Percentiles rank a stretch among this genome's conserved stretches.
phyloP scores from a whole-genome alignment of 495 filamentous ascomycete species.

The Daldinia vernicosa region DNA sequence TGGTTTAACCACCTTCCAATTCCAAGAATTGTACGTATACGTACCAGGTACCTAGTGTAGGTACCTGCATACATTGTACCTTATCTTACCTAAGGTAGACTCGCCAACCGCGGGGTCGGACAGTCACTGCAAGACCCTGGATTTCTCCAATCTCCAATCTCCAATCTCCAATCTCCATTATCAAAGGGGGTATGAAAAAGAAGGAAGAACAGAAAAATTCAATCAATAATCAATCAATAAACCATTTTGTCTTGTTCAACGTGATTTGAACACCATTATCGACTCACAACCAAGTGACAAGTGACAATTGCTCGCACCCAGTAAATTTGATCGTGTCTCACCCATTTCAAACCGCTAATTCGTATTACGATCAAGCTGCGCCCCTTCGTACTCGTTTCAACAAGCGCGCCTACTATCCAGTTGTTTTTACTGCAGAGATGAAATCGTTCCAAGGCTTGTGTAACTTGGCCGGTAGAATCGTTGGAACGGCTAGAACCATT shows the following conservation, averaged over 20 bases:
- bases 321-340: conserved; percentile 17
- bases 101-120: background rate
- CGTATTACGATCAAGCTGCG: conserved; percentile 33
- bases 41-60: too few relatives aligned
- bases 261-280: conserved; percentile 14
- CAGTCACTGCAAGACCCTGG: background rate
- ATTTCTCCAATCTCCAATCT: background rate
- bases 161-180: background rate
- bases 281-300: background rate
- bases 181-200: background rate
- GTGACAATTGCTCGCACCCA: conserved; percentile 3
- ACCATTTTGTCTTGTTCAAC: conserved; percentile 29
- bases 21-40: conserved; percentile 10
- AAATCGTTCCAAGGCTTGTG: conserved; percentile 21
- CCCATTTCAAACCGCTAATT: conserved; percentile 20
- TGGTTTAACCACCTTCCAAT: conserved; percentile 13
- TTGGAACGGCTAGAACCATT: background rate
- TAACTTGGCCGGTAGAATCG: conserved; percentile 7
- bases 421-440: background rate
- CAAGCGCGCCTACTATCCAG: conserved; percentile 28
- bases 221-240: conserved; percentile 9
- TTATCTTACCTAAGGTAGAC: too few relatives aligned
- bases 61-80: background rate
- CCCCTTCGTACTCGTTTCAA: conserved; percentile 36
- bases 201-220: background rate